Evolutionary conservation across 176 grass and related monocot genomes (phyloP).

Genomic region (Bromus sterilis): DNA sequence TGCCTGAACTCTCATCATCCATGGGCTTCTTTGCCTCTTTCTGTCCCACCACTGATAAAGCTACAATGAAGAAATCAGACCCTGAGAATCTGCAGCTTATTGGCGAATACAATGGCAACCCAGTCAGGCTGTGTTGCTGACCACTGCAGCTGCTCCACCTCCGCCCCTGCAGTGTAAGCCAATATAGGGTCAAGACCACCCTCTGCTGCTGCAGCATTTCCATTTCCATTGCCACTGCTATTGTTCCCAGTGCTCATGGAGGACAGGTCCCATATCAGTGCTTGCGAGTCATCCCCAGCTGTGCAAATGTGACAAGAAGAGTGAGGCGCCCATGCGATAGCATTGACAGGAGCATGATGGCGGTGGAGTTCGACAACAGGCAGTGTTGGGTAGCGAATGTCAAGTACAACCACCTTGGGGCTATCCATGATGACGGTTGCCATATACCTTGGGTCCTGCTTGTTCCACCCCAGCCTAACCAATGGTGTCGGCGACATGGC

Average conservation of each 20-base stretch:
- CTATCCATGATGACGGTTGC: constrained; percentile 99
- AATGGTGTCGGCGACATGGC: constrained; percentile 56
- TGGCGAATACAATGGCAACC: constrained; percentile 88
- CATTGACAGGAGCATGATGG: constrained; percentile 87
- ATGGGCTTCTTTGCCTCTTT: background rate
- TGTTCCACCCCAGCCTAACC: constrained; percentile 93
- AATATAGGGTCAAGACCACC: constrained; percentile 88
- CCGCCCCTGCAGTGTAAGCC: constrained; percentile 86
- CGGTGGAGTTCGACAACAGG: constrained; percentile 93
- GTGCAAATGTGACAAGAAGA: constrained; percentile 95
- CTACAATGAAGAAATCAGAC: constrained; percentile 45
- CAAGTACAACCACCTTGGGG: constrained; percentile 94
- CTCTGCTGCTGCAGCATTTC: constrained; percentile 38
- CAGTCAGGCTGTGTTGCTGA: constrained; percentile 92
- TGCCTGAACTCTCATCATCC: constrained; percentile 19
- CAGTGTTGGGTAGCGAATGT: constrained; percentile 90
- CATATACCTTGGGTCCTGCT: constrained; percentile 99
- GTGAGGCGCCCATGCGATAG: constrained; percentile 92
- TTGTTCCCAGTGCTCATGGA: constrained; percentile 69
- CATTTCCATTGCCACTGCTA: constrained; percentile 33
- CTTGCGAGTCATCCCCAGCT: constrained; percentile 83
- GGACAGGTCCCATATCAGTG: constrained; percentile 94
- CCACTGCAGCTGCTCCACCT: constrained; percentile 99
- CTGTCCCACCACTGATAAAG: background rate
- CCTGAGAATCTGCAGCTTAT: constrained; percentile 87